A percentile compares a stretch with the other conserved stretches of the same genome.
phyloP scores from a whole-genome alignment of 192 early-diverging fungal species.

The Coemansia sp. region DNA sequence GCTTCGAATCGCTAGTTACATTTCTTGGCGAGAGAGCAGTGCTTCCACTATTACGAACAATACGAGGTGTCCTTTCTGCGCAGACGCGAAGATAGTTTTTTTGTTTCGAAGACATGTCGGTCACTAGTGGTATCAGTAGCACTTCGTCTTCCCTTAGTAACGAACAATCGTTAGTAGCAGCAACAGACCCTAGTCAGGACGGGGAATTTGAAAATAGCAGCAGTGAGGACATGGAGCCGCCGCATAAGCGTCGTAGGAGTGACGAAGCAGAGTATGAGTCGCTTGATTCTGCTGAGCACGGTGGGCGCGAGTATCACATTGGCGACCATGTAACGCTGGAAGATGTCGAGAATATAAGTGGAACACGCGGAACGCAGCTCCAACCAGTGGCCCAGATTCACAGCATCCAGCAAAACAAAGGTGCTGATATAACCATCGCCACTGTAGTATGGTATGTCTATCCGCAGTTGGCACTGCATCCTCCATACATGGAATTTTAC shows the following conservation, averaged over 20 bases:
- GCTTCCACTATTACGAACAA: no score
- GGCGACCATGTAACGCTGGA: slow-evolving; percentile 47
- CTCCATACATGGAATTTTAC: slow-evolving; percentile 43
- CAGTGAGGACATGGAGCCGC: slow-evolving; percentile 8
- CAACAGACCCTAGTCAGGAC: slow-evolving; percentile 1
- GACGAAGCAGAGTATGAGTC: neutral
- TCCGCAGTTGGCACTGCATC: slow-evolving; percentile 38
- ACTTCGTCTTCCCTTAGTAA: no score
- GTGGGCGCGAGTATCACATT: slow-evolving; percentile 22
- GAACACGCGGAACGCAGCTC: slow-evolving; percentile 21
- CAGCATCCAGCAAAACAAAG: slow-evolving; percentile 14
- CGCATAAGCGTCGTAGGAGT: slow-evolving; percentile 14
- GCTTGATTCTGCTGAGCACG: slow-evolving; percentile 24
- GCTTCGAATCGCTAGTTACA: no score
- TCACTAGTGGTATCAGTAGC: no score
- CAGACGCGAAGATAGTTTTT: no score
- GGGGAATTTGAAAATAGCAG: slow-evolving; percentile 5
- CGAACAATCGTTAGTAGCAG: neutral
- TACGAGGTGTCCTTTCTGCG: no score
- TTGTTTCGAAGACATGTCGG: no score
- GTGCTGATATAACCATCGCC: neutral
- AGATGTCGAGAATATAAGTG: slow-evolving; percentile 34
- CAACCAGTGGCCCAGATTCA: slow-evolving; percentile 36
- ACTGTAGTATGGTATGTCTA: slow-evolving; percentile 37
- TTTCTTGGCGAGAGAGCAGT: no score